Evolutionary conservation across 345 rosid species (phyloP).

Genomic region (Trapa bicornis): DNA sequence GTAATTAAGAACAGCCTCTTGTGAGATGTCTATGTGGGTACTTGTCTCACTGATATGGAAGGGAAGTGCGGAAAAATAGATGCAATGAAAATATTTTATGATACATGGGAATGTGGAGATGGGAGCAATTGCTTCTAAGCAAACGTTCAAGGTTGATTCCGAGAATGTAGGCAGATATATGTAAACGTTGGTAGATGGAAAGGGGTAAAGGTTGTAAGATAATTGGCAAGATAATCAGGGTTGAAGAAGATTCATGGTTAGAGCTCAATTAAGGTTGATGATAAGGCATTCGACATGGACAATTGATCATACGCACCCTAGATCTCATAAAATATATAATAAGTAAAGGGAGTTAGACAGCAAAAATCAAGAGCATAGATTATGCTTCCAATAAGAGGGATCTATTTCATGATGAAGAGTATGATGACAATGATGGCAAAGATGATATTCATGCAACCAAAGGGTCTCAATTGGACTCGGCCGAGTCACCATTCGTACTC

Average conservation of each 20-base stretch:
- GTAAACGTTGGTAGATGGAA: constrained; percentile 39
- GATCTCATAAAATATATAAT: constrained; percentile 10
- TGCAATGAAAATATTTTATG: constrained; percentile 9
- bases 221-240: constrained; percentile 21
- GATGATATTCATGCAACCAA: constrained; percentile 15
- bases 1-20: constrained; percentile 9
- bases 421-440: constrained; percentile 9
- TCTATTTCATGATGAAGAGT: constrained; percentile 21
- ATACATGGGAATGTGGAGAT: constrained; percentile 33
- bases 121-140: constrained; percentile 28
- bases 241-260: constrained; percentile 35
- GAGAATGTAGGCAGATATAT: constrained; percentile 27
- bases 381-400: constrained; percentile 15
- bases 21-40: constrained; percentile 11
- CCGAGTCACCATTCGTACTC: too few relatives aligned
- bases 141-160: constrained; percentile 24
- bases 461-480: constrained; percentile 7
- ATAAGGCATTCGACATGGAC: constrained; percentile 15
- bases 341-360: constrained; percentile 13
- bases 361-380: constrained; percentile 12
- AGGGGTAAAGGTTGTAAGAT: constrained; percentile 24
- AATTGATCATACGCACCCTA: constrained; percentile 8
- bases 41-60: constrained; percentile 16
- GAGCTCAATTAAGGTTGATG: constrained; percentile 38
- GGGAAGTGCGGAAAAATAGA: constrained; percentile 20